Evolutionary conservation across 257 asterid species (phyloP).

Genomic region (Plectranthus barbatus): DNA sequence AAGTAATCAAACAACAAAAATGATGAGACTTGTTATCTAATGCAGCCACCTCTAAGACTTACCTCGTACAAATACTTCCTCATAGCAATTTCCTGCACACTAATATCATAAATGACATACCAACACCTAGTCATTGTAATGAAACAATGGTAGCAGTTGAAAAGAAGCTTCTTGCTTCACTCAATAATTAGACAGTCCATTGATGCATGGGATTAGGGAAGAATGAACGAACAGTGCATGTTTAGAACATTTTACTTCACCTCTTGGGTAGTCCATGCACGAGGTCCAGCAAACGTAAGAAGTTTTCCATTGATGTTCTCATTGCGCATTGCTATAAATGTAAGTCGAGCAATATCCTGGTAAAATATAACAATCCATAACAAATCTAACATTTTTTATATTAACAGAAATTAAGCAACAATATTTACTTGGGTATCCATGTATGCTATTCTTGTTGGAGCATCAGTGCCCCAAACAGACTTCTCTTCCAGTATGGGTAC

Average conservation of each 20-base stretch:
- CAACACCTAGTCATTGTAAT: not conserved
- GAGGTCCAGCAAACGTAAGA: slow-evolving; percentile 94
- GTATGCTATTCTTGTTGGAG: slow-evolving; percentile 96
- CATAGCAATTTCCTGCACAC: not conserved
- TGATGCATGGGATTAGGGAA: not conserved
- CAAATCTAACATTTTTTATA: not conserved
- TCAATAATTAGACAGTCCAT: not conserved
- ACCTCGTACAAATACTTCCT: not conserved
- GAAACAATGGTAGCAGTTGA: not conserved
- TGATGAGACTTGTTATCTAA: too few species aligned
- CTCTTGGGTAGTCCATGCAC: slow-evolving; percentile 99
- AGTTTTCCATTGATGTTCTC: slow-evolving; percentile 77
- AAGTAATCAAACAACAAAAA: too few species aligned
- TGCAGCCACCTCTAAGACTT: not conserved
- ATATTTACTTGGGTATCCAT: slow-evolving; percentile 89
- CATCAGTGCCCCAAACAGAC: slow-evolving; percentile 99
- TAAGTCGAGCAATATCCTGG: slow-evolving; percentile 91
- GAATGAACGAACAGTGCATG: not conserved
- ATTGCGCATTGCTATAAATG: slow-evolving; percentile 88
- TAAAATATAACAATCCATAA: slow-evolving; percentile 7
- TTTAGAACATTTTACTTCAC: slow-evolving; percentile 29
- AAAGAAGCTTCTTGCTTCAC: not conserved
- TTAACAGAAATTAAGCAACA: slow-evolving; percentile 1
- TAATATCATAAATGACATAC: not conserved
- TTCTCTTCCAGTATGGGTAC: slow-evolving; percentile 94